A percentile compares a stretch with the other conserved stretches of the same genome.
Conservation (phyloP, 169 alveolate genomes). For the Perkinsus olseni region DNA sequence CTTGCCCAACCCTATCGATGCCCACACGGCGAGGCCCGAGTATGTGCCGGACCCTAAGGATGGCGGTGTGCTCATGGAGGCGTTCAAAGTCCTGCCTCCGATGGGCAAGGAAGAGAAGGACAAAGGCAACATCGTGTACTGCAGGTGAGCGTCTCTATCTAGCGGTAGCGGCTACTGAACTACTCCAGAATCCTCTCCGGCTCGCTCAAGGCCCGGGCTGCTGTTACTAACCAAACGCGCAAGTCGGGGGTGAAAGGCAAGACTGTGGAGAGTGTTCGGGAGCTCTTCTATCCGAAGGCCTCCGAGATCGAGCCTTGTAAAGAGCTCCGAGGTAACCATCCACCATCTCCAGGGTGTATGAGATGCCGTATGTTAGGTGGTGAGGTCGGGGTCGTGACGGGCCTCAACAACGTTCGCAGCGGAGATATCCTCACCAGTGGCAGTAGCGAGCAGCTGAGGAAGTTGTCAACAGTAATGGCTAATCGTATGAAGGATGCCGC, state of each 20-base stretch:
- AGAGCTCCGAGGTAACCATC: not conserved
- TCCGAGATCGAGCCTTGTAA: not conserved
- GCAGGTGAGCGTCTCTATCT: not conserved
- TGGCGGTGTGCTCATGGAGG: not conserved
- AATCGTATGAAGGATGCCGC: not conserved
- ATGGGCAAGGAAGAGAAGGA: not conserved
- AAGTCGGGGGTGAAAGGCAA: not conserved
- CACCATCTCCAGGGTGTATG: not conserved
- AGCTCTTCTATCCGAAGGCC: not conserved
- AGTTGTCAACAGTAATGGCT: not conserved
- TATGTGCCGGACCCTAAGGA: not conserved
- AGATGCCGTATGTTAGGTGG: not conserved
- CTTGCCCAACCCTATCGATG: not conserved
- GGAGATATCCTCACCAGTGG: not conserved
- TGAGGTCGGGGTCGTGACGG: not conserved
- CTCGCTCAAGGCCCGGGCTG: not conserved
- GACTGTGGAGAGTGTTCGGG: not conserved
- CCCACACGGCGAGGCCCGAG: not conserved
- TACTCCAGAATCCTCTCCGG: not conserved
- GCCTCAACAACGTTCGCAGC: not conserved
- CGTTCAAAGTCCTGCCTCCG: not conserved
- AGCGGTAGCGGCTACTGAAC: not conserved
- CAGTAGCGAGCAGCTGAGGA: not conserved
- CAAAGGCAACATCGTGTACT: not conserved
- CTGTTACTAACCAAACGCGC: not conserved